Conservation (phyloP, 805 yeast species). For the Dipodascopsis uninucleata region DNA sequence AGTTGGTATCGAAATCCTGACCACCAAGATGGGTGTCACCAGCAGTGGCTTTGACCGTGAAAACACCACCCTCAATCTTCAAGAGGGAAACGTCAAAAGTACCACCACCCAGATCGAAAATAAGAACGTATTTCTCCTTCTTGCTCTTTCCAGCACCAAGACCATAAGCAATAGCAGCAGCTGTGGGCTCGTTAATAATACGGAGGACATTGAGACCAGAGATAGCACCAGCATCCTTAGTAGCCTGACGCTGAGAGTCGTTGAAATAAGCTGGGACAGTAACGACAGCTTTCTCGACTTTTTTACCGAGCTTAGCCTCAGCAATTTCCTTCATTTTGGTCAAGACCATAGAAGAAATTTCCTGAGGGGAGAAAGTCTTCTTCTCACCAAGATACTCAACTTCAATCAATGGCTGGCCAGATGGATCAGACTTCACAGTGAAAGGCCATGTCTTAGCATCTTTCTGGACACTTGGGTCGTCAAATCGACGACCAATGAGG, state of each 20-base stretch:
- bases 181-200: constrained; percentile 88
- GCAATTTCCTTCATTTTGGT: constrained; percentile 84
- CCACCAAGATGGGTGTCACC: constrained; percentile 99
- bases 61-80: constrained; percentile 92
- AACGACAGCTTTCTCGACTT: constrained; percentile 78
- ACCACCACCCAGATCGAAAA: constrained; percentile 97
- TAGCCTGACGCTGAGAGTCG: constrained; percentile 86
- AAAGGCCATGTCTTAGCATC: constrained; percentile 94
- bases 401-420: constrained; percentile 74
- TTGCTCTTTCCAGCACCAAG: constrained; percentile 82
- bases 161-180: constrained; percentile 97
- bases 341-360: constrained; percentile 88
- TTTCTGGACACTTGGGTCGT: constrained; percentile 78
- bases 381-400: constrained; percentile 82
- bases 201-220: constrained; percentile 81
- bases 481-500: constrained; percentile 86
- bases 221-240: constrained; percentile 85
- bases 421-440: constrained; percentile 58
- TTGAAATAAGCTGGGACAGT: constrained; percentile 88
- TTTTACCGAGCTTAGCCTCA: constrained; percentile 75
- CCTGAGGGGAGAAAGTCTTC: constrained; percentile 89
- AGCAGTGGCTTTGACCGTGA: constrained; percentile 95
- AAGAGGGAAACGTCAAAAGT: constrained; percentile 93
- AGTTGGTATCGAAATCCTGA: constrained; percentile 97
- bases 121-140: constrained; percentile 81